Base-by-base conservation (phyloP, 352 stramenopile genomes). In the Pythium guiyangense region DNA sequence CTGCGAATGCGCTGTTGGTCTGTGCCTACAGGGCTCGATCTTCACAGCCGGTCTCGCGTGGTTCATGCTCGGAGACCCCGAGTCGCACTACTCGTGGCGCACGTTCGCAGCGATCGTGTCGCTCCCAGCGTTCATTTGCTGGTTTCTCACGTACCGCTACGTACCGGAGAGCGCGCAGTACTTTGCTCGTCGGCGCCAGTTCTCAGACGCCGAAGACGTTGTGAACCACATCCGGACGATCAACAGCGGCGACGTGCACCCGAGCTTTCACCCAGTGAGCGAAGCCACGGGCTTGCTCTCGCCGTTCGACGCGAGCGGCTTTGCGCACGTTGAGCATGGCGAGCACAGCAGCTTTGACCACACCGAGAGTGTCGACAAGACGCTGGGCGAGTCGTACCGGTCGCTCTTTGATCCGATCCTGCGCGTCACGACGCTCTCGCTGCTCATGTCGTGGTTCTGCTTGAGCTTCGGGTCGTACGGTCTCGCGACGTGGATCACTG, bases 401-500 rank as follows among this genome's bases (percentile, higher is more conserved):
- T 57, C 75, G 53, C 57, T 89, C 15, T 83, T 89, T 34, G 72
- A 89, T 25, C 74, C 74, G 8, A 66, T 89, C 35, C 60, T 91
- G 25, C 65, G 73, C 42, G 63, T 54, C 6, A 91, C 81, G n/a
- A 91, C 78, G 25, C 40, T 89, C 5, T 79, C 78, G 47, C 52
- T 91, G 50, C 50, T 89, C 12, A 43, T 83, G 49, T 86, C 78
- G 49, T 88, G 78, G 69, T 88, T 87, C 47, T 92, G 79, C 50
- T 72, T 90, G 48, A 92, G 79, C 43, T 90, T 90, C 42, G 77
- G 88, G 12, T 96, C 84, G 29, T 98, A 97, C 59, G 90, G 90
- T 5, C 77, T 98, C 18, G 77, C 88, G 8, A 97, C 90, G 54
- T 98, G 92, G 92, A 97, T 98, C 64, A 97, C 95, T 8, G 87